Evolutionary conservation across 495 filamentous ascomycete genomes (phyloP).

Genomic region (Neurospora hispaniola): DNA sequence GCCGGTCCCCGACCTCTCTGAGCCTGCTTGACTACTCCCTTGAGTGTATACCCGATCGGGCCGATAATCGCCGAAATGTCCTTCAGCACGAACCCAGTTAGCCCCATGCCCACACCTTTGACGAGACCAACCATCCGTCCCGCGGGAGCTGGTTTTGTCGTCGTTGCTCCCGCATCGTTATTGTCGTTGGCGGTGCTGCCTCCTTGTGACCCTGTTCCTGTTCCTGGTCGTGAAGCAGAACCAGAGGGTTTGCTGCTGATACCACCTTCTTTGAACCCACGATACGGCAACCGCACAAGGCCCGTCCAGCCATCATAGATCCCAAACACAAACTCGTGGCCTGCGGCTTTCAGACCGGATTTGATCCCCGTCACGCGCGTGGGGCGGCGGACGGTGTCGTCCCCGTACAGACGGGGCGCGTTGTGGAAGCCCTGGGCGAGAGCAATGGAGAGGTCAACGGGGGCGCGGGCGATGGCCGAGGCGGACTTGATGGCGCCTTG

Average conservation of each 20-base stretch:
- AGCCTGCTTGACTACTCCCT: conserved; percentile 50
- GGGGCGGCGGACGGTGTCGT: conserved; percentile 35
- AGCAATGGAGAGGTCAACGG: conserved; percentile 61
- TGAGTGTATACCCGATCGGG: conserved; percentile 52
- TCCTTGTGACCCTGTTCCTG: neutral
- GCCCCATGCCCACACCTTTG: conserved; percentile 62
- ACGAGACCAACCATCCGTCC: conserved; percentile 48
- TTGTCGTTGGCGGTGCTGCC: neutral
- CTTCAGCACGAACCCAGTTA: conserved; percentile 65
- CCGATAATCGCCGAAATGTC: conserved; percentile 53
- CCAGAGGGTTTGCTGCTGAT: neutral
- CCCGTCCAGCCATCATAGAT: conserved; percentile 67
- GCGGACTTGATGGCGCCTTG: conserved; percentile 37
- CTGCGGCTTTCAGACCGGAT: conserved; percentile 55
- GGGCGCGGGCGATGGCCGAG: conserved; percentile 36
- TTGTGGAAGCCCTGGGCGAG: conserved; percentile 77
- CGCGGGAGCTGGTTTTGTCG: conserved; percentile 28
- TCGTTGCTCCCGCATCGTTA: neutral
- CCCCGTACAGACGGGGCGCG: conserved; percentile 65
- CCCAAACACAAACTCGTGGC: conserved; percentile 57
- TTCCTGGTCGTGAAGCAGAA: neutral
- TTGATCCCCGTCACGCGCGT: conserved; percentile 54
- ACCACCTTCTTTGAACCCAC: conserved; percentile 25
- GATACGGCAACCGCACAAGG: conserved; percentile 53
- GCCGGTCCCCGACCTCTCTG: conserved; percentile 36